Evolutionary conservation across 441 rosid genomes (phyloP), one percentile per base, ranked within the genome.

Genomic region (Eutrema salsugineum): DNA sequence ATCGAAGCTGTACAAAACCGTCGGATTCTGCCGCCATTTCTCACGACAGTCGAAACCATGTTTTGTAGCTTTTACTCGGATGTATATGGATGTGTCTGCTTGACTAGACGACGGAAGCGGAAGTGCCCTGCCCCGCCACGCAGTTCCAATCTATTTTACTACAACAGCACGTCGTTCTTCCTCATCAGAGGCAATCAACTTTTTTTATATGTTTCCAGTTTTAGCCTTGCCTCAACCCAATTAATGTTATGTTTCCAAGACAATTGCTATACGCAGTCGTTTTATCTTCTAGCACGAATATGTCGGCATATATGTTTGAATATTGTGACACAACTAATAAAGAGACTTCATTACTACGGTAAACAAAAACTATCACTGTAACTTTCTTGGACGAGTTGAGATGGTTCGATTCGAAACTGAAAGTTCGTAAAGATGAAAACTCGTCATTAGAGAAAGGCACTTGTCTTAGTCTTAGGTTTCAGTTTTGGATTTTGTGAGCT

Each of bases 371-470:
- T 58, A 58, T 46, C 64, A 7, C 66, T 61, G 51, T 3, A 50
- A 61, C 22, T 70, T 70, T 79, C 88, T 71, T 78, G 84, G 88
- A 85, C 71, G 84, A 85, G 78, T 67, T 19, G 42, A 42, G 60
- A 16, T 51, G 19, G 19, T 27, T 20, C 4, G 20, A 24, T 24
- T 63, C 24, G 28, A 14, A 27, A 27, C 19, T 6, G 11, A 36
- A 24, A 44, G n/a, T n/a, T n/a, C n/a, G n/a, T n/a, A n/a, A n/a
- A n/a, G n/a, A 42, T 8, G 49, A 17, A 38, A 33, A 68, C 6
- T 24, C 27, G 3, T 24, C 27, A 44, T 44, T 14, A 71, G 28
- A 27, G 1, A 24, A 46, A 44, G 59, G 59, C 48, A 15, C 36
- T 36, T 3, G 32, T 28, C 2, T 20, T 20, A 20, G 10, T 19